These are phyloP conservation scores for Podila verticillata DNA, from an alignment of 192 early-diverging fungal species.

Conservation along the genomic window DNA sequence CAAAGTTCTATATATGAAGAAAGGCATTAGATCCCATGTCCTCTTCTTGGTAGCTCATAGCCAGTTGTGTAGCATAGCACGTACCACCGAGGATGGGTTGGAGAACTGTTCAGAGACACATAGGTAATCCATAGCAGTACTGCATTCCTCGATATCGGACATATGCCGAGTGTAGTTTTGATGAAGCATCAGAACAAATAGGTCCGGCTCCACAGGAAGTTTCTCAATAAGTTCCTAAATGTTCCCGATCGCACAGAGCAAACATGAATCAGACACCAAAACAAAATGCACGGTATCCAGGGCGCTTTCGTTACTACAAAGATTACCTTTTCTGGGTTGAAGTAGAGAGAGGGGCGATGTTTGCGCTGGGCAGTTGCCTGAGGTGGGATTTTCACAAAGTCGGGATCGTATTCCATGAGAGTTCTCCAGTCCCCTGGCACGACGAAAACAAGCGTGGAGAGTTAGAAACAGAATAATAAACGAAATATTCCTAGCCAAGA, in stretches of 20 bases:
- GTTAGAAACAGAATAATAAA: background rate
- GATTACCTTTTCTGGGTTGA: conserved; percentile 44
- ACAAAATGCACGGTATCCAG: background rate
- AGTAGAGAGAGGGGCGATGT: conserved; percentile 21
- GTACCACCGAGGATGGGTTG: background rate
- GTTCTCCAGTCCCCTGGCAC: conserved; percentile 22
- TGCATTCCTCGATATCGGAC: conserved; percentile 56
- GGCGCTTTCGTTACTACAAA: background rate
- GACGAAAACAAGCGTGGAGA: background rate
- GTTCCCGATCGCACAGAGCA: background rate
- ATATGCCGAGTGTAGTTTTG: conserved; percentile 66
- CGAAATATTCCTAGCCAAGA: no score
- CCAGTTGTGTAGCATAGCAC: background rate
- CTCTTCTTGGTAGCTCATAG: no score
- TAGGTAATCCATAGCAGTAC: conserved; percentile 56
- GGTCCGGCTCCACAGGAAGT: conserved; percentile 61
- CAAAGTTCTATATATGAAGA: conserved; percentile 10
- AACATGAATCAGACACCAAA: background rate
- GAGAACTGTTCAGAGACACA: conserved; percentile 59
- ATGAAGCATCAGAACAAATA: conserved; percentile 65
- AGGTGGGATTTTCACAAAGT: conserved; percentile 21
- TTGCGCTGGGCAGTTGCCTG: conserved; percentile 2
- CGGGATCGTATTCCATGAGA: conserved; percentile 15
- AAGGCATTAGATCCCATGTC: no score
- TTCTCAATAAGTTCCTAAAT: conserved; percentile 55